Conservation (phyloP, 176 grass and related monocot genomes). For the Carex cristatella region DNA sequence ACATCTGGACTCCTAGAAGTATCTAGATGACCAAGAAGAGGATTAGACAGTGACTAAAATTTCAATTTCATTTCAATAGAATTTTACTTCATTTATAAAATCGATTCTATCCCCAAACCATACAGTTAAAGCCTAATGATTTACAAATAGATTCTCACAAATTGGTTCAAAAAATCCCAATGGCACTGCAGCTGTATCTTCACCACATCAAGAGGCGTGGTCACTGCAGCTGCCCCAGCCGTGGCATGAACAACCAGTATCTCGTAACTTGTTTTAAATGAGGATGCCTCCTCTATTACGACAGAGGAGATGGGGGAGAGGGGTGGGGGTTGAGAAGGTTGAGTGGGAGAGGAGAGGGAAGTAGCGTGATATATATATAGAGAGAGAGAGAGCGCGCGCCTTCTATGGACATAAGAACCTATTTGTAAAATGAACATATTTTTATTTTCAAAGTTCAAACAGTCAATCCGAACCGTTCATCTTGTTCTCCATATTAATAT, state of each 20-base stretch:
- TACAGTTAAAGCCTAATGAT: background rate
- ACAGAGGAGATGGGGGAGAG: too few relatives aligned
- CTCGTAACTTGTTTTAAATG: background rate
- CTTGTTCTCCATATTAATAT: too few relatives aligned
- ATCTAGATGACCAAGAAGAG: background rate
- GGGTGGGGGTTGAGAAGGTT: too few relatives aligned
- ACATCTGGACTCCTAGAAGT: background rate
- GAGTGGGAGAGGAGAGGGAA: too few relatives aligned
- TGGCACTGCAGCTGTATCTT: slow-evolving; percentile 94
- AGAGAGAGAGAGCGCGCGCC: too few relatives aligned
- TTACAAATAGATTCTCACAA: background rate
- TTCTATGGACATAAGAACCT: too few relatives aligned
- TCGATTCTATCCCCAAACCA: background rate
- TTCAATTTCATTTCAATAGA: background rate
- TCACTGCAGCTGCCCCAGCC: slow-evolving; percentile 60
- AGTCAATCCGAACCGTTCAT: too few relatives aligned
- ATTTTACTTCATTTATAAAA: background rate
- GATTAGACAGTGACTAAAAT: background rate
- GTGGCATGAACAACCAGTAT: slow-evolving; percentile 71
- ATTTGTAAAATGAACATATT: too few relatives aligned
- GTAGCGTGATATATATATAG: too few relatives aligned
- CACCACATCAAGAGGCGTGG: slow-evolving; percentile 69
- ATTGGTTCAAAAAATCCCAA: slow-evolving; percentile 30
- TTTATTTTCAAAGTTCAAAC: too few relatives aligned
- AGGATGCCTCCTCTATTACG: slow-evolving; percentile 30